phyloP scores from a whole-genome alignment of 768 basidiomycete species.

The Phylloporus scabripes region DNA sequence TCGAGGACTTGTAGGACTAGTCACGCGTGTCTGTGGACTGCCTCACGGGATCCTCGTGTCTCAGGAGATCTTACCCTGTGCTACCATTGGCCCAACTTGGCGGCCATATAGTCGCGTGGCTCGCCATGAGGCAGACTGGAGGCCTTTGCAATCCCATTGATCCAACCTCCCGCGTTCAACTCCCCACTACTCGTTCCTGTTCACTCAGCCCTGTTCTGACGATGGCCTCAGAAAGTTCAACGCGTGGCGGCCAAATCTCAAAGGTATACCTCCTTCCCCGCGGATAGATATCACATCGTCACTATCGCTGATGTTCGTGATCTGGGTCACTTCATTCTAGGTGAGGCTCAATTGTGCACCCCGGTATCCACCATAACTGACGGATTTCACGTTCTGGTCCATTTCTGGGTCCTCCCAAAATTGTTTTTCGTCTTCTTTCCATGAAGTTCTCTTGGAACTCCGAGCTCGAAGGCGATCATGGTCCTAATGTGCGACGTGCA shows the following conservation, averaged over 20 bases:
- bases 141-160: neutral
- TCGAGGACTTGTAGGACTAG: no score
- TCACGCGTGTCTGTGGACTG: no score
- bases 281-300: neutral
- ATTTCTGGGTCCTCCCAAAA: neutral
- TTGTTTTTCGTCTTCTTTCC: neutral
- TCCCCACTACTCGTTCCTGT: no score
- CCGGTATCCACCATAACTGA: neutral
- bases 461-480: neutral
- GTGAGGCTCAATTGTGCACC: neutral
- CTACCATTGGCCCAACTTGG: no score
- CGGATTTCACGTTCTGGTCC: neutral
- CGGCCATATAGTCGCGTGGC: conserved; percentile 7
- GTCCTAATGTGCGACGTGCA: neutral
- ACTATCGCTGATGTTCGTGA: conserved; percentile 1
- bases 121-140: conserved; percentile 20
- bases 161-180: conserved; percentile 1
- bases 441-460: neutral
- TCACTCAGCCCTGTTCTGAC: no score
- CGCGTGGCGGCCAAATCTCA: neutral
- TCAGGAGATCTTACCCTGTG: no score
- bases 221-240: conserved; percentile 4
- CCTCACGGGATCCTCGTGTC: no score
- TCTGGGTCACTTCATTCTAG: neutral
- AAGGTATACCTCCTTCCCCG: conserved; percentile 8